Percentiles rank a stretch among this genome's conserved stretches.
Conservation (phyloP, 1,284 basidiomycete genomes). For the Sporisorium exsertum region DNA sequence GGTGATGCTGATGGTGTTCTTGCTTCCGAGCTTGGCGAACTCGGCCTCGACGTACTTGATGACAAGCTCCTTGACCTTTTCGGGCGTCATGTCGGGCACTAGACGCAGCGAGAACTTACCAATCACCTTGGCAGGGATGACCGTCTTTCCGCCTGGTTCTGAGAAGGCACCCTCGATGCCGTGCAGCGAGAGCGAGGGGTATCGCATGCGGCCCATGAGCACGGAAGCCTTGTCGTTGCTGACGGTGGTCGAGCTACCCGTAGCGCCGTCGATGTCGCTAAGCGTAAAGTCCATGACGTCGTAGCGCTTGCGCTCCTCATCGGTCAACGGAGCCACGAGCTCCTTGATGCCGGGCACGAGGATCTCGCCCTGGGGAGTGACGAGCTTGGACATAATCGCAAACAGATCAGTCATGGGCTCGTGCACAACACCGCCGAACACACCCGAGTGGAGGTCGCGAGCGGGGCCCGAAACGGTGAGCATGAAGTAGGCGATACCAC, state of each 20-base stretch:
- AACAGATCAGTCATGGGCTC: conserved; percentile 77
- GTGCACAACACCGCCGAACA: conserved; percentile 70
- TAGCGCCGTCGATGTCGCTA: conserved; percentile 82
- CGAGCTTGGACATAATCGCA: conserved; percentile 78
- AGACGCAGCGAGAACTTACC: conserved; percentile 74
- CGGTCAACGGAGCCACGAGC: conserved; percentile 81
- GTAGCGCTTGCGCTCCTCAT: conserved; percentile 78
- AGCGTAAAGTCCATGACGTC: conserved; percentile 70
- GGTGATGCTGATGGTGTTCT: conserved; percentile 64
- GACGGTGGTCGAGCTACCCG: conserved; percentile 82
- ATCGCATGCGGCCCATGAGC: conserved; percentile 81
- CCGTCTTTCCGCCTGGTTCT: conserved; percentile 79
- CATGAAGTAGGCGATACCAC: conserved; percentile 91
- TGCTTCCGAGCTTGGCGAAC: conserved; percentile 65
- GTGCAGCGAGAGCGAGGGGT: conserved; percentile 89
- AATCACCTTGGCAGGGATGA: conserved; percentile 89
- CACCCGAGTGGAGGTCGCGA: conserved; percentile 88
- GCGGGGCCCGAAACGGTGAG: conserved; percentile 85
- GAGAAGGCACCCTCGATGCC: conserved; percentile 98
- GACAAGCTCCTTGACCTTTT: conserved; percentile 63
- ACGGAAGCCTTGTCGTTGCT: conserved; percentile 84
- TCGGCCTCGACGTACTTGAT: conserved; percentile 63
- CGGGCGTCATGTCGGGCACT: conserved; percentile 86
- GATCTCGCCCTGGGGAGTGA: conserved; percentile 84
- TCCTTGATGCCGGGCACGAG: conserved; percentile 91